Percentiles rank a stretch among this genome's conserved stretches.
Conservation (phyloP, 768 basidiomycete species). For the Lactifluus hygrophoroides region DNA sequence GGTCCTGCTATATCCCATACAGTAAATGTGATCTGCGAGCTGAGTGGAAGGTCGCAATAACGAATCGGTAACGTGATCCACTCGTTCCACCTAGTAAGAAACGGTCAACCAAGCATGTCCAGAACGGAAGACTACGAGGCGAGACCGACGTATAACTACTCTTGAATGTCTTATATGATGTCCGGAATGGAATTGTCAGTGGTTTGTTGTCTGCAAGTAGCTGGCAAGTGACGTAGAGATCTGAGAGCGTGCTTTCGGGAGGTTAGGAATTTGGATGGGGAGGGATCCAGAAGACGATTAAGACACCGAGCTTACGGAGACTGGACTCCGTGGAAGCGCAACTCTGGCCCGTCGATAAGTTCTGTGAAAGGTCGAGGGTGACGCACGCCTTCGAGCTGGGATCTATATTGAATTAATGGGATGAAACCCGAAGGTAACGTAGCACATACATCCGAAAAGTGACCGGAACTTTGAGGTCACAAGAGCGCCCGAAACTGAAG, state of each 20-base stretch:
- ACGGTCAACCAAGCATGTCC: background rate
- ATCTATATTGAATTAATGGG: constrained; percentile 35
- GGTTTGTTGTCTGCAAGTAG: constrained; percentile 91
- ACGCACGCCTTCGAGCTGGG: constrained; percentile 78
- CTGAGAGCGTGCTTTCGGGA: constrained; percentile 63
- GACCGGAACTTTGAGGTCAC: constrained; percentile 79
- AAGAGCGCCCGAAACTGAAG: constrained; percentile 87
- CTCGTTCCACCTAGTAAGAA: constrained; percentile 77
- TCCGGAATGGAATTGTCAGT: constrained; percentile 84
- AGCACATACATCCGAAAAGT: constrained; percentile 68
- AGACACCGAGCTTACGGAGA: constrained; percentile 45
- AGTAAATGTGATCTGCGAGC: constrained; percentile 85
- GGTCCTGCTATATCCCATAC: constrained; percentile 93
- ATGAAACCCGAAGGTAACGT: background rate
- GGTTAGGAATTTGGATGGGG: background rate
- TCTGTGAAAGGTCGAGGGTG: constrained; percentile 68
- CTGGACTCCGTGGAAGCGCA: constrained; percentile 81
- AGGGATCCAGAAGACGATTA: constrained; percentile 3
- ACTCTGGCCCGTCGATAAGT: constrained; percentile 71
- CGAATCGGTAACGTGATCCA: constrained; percentile 87
- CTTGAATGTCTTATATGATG: constrained; percentile 89
- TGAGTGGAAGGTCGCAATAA: constrained; percentile 88
- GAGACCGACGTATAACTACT: constrained; percentile 58
- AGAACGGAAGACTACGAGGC: background rate
- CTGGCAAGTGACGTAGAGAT: constrained; percentile 90